phyloP scores from a whole-genome alignment of 352 stramenopile species.

The Phytopythium vexans region DNA sequence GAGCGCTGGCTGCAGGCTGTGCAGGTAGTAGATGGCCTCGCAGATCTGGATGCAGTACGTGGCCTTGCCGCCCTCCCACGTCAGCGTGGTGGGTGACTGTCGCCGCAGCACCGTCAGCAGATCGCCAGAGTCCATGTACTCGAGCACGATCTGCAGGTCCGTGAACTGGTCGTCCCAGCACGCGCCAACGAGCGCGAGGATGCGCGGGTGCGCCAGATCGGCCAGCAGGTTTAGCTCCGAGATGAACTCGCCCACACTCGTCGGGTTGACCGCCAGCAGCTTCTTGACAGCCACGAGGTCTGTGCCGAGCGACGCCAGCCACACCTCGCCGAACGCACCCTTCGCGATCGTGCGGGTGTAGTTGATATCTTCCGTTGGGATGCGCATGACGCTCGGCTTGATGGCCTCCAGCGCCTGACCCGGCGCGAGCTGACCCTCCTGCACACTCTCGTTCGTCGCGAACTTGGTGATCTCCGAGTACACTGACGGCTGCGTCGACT shows the following conservation, averaged over 20 bases:
- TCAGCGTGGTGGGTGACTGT: conserved; percentile 37
- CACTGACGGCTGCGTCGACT: conserved; percentile 4
- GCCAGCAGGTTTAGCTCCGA: conserved; percentile 82
- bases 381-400: conserved; percentile 48
- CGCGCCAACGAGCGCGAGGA: conserved; percentile 66
- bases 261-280: conserved; percentile 51
- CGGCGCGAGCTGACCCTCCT: too few relatives aligned
- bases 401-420: too few relatives aligned
- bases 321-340: conserved; percentile 79
- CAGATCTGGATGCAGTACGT: conserved; percentile 77
- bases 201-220: conserved; percentile 67
- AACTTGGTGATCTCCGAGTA: conserved; percentile 9
- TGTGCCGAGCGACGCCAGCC: conserved; percentile 63
- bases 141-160: conserved; percentile 75
- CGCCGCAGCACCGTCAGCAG: conserved; percentile 57
- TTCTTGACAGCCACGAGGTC: conserved; percentile 83
- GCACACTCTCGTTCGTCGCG: too few relatives aligned
- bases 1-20: conserved; percentile 81
- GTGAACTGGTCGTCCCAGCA: conserved; percentile 68
- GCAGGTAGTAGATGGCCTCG: conserved; percentile 86
- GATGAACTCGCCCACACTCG: conserved; percentile 64
- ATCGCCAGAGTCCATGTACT: conserved; percentile 79
- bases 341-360: conserved; percentile 80
- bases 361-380: conserved; percentile 65
- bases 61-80: conserved; percentile 60